Percentiles rank a stretch among this genome's conserved stretches.
Conservation (phyloP, 148 eudicot species). For the Diospyros kaki region DNA sequence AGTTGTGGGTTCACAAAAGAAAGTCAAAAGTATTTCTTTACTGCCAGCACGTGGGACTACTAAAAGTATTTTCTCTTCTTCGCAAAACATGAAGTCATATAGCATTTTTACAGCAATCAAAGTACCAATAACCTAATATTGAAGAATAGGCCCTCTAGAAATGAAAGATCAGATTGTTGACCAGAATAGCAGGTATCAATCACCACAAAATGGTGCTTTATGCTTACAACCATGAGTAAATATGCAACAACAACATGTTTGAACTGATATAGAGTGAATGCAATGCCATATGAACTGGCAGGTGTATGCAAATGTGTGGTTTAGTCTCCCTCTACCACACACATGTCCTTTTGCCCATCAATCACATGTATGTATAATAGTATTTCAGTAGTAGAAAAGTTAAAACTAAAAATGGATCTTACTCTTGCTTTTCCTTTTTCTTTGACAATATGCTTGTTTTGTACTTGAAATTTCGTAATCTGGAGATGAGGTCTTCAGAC, state of each 20-base stretch:
- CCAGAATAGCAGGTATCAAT: background rate
- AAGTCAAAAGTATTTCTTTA: too few species aligned
- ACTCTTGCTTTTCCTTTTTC: slow-evolving; percentile 48
- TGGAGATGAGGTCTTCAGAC: slow-evolving; percentile 52
- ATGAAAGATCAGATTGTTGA: background rate
- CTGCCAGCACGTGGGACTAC: too few species aligned
- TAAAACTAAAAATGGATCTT: slow-evolving; percentile 24
- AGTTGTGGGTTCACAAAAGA: background rate
- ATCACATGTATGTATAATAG: background rate
- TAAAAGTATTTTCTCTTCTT: too few species aligned
- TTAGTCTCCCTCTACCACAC: background rate
- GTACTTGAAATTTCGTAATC: slow-evolving; percentile 59
- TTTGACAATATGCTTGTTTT: slow-evolving; percentile 50
- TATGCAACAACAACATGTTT: background rate
- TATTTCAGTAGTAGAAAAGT: background rate
- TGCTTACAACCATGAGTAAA: background rate
- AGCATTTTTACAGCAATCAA: background rate
- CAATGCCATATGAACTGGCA: background rate
- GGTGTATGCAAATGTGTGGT: background rate
- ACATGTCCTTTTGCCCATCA: background rate
- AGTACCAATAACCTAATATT: background rate
- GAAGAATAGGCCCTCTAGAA: background rate
- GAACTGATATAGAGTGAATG: background rate
- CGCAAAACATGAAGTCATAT: too few species aligned
- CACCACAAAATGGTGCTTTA: background rate